Evolutionary conservation across 257 asterid species (phyloP).

Genomic region (Solanum sitiens): DNA sequence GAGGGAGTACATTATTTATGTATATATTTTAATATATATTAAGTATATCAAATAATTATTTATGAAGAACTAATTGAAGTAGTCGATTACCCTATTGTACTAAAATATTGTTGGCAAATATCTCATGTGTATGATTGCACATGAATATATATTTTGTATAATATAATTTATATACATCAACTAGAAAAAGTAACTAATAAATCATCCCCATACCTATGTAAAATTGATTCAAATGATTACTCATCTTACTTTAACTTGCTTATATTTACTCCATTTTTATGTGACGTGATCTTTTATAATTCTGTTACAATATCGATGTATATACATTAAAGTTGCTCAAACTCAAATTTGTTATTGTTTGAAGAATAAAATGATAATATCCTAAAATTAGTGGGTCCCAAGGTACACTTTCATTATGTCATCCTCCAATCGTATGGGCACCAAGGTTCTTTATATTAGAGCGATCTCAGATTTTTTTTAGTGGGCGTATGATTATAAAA

Average conservation of each 20-base stretch:
- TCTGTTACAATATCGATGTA: neutral
- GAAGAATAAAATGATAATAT: neutral
- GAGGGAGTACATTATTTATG: neutral
- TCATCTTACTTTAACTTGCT: neutral
- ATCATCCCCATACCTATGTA: neutral
- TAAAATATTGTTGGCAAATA: neutral
- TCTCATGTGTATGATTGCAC: neutral
- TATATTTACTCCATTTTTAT: no score
- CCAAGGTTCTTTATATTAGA: neutral
- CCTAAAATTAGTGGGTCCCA: neutral
- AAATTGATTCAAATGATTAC: neutral
- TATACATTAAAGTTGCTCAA: neutral
- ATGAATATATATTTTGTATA: neutral
- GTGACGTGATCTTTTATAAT: neutral
- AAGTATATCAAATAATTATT: neutral
- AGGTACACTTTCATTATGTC: slow-evolving; percentile 1
- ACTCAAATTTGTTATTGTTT: neutral
- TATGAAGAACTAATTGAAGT: neutral
- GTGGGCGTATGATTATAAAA: neutral
- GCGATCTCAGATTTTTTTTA: neutral
- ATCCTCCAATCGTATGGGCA: neutral
- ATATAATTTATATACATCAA: neutral
- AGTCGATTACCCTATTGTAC: neutral
- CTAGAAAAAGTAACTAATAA: neutral
- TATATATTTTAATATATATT: neutral